Base-by-base conservation (phyloP, 345 rosid species). In the Salix caprea region DNA sequence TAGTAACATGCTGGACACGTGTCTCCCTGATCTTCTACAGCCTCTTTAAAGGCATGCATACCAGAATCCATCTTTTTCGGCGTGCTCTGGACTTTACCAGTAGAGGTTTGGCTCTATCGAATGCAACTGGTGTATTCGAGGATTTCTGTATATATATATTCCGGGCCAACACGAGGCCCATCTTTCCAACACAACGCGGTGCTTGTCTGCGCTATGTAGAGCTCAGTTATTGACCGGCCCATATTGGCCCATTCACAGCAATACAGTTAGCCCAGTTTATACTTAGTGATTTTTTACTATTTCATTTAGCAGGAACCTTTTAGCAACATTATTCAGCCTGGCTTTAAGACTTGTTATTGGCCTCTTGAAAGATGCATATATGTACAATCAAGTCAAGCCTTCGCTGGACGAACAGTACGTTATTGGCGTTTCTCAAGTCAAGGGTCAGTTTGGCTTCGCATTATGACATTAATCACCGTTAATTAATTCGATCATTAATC, bases 301-400 rank as follows among this genome's bases (percentile, higher is more conserved):
- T 10, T 4, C 24, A 23, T 58, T 3, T 23, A 10, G 15, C 28
- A n/a, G 15, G 28, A 58, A 23, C 14, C 10, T 58, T 9, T n/a
- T 23, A 23, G 62, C 46, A 40, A 2, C 2, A 40, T 40, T 10
- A 40, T 40, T 40, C 10, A 40, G 13, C 14, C 12, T 42, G 2
- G 44, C 12, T 34, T 34, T 3, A 32, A 32, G 34, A 3, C 34
- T 32, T 21, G 52, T 68, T 12, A 32, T 6, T 39, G 34, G 39
- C 9, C 15, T 39, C 18, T 56, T 54, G 11, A 13, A 2, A 16
- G 40, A 16, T 62, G 30, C 37, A 66, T 64, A n/a, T 28, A 67
- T 67, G 26, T 6, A 69, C 58, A 69, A 69, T 39, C 78, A 67
- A 77, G 71, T 71, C 80, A 64, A 62, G 37, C 28, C 14, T 9